Conservation (phyloP, 139 green algal species). For the Auxenochlorella pyrenoidosa region DNA sequence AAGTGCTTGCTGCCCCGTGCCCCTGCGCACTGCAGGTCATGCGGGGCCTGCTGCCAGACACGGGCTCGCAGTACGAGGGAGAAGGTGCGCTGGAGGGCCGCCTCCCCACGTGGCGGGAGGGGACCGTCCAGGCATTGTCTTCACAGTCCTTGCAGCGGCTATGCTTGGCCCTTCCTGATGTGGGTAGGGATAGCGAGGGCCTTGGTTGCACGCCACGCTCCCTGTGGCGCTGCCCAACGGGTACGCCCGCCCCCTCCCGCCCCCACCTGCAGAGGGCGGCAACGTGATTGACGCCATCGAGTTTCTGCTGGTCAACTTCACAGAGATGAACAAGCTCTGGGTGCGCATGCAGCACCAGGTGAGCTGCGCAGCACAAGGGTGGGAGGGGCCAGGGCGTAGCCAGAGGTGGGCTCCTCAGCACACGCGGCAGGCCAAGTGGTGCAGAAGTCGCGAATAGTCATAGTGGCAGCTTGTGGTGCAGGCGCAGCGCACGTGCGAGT, state of each 20-base stretch:
- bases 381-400: not conserved
- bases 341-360: slow-evolving; percentile 89
- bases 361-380: not conserved
- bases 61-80: slow-evolving; percentile 76
- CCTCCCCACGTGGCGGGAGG: too few relatives aligned
- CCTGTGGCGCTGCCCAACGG: not conserved
- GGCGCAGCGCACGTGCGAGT: too few relatives aligned
- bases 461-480: too few relatives aligned
- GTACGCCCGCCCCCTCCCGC: not conserved
- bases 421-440: too few relatives aligned
- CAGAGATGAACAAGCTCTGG: slow-evolving; percentile 99
- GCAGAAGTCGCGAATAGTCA: too few relatives aligned
- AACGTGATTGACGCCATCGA: slow-evolving; percentile 90
- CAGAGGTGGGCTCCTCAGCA: not conserved
- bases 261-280: slow-evolving; percentile 55
- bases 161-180: not conserved
- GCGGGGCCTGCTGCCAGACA: slow-evolving; percentile 77
- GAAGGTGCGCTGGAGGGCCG: not conserved
- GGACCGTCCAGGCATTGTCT: not conserved
- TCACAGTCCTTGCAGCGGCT: not conserved
- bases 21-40: slow-evolving; percentile 42
- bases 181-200: not conserved
- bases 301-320: slow-evolving; percentile 98
- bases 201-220: not conserved
- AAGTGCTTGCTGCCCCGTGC: not conserved